Conservation (phyloP, 1,139 yeast genomes). For the Suhomyces kunorum region DNA sequence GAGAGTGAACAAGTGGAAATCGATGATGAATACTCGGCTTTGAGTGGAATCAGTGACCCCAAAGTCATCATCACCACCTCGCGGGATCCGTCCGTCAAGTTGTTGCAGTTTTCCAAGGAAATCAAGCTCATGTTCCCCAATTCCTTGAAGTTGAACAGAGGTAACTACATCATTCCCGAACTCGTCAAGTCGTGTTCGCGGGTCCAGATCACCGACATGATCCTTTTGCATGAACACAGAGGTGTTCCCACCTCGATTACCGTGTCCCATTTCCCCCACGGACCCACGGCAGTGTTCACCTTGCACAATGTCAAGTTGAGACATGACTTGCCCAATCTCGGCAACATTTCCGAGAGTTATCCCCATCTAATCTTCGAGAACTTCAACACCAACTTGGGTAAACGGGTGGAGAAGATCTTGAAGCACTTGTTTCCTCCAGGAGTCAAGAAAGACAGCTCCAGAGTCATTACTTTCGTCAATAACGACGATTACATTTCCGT, state of each 20-base stretch:
- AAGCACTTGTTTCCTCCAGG: conserved; percentile 97
- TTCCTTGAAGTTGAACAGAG: conserved; percentile 85
- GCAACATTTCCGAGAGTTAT: conserved; percentile 86
- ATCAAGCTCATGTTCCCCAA: conserved; percentile 87
- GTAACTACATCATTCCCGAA: conserved; percentile 84
- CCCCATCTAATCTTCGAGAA: conserved; percentile 95
- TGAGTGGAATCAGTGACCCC: conserved; percentile 92
- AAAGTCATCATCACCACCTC: conserved; percentile 90
- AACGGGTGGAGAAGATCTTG: conserved; percentile 75
- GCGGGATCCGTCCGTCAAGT: conserved; percentile 81
- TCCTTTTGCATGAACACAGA: conserved; percentile 91
- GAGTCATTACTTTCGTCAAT: conserved; percentile 91
- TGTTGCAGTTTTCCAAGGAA: conserved; percentile 91
- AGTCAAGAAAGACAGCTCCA: conserved; percentile 81
- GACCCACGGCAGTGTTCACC: conserved; percentile 94
- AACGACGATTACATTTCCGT: conserved; percentile 89
- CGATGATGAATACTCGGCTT: conserved; percentile 89
- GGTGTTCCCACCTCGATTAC: conserved; percentile 97
- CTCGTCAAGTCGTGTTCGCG: conserved; percentile 79
- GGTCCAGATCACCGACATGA: conserved; percentile 72
- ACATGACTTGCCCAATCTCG: conserved; percentile 85
- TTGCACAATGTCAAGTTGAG: conserved; percentile 91
- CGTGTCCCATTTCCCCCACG: conserved; percentile 94
- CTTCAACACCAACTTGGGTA: conserved; percentile 80
- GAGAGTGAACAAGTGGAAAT: conserved; percentile 64